Percentiles rank a stretch among this genome's conserved stretches.
Evolutionary conservation across 176 grass and related monocot genomes (phyloP).

Genomic region (Aegilops tauschii): DNA sequence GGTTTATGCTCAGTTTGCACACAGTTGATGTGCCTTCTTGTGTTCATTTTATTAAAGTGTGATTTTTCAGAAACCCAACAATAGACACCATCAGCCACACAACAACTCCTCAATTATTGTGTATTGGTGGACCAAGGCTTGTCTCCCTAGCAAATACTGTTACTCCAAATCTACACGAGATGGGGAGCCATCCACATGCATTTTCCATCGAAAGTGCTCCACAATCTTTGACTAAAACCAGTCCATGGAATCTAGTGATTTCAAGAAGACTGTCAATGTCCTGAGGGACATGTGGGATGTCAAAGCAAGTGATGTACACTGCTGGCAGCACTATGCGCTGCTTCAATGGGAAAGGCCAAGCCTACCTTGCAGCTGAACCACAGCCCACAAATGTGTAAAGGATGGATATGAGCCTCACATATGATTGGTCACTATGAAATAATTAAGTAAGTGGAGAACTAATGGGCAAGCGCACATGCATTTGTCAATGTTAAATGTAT

Average conservation of each 20-base stretch:
- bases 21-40: neutral
- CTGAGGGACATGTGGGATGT: neutral
- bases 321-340: neutral
- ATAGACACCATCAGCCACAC: neutral
- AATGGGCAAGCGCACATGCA: neutral
- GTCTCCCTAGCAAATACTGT: neutral
- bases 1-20: neutral
- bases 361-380: neutral
- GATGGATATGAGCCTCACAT: neutral
- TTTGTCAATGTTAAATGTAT: neutral
- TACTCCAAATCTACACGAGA: neutral
- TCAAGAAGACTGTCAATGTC: neutral
- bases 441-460: neutral
- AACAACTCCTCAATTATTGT: constrained; percentile 5
- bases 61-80: neutral
- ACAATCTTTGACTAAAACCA: neutral
- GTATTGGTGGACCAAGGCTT: neutral
- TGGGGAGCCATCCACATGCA: neutral
- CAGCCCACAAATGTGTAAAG: neutral
- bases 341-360: neutral
- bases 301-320: constrained; percentile 3
- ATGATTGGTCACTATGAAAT: neutral
- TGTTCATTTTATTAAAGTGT: neutral
- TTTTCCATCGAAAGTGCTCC: constrained; percentile 27
- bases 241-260: neutral